Evolutionary conservation across 1,139 yeast species (phyloP).

Genomic region (Taiozyma sp.): DNA sequence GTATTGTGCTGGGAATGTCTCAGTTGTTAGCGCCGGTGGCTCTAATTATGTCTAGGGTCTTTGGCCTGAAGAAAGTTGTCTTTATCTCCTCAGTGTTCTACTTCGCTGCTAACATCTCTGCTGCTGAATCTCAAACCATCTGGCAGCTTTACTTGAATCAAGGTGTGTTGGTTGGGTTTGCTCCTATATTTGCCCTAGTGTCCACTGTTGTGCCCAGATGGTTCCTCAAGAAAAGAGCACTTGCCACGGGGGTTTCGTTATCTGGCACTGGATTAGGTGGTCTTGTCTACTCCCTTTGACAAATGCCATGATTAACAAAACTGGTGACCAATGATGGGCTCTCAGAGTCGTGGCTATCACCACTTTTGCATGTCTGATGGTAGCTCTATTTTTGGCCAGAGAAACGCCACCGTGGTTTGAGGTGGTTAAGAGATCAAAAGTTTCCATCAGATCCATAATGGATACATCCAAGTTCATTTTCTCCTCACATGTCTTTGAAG

Average conservation of each 20-base stretch:
- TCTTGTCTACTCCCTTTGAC: constrained; percentile 34
- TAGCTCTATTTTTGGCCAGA: constrained; percentile 37
- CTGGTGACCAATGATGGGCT: constrained; percentile 62
- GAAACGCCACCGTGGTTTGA: constrained; percentile 12
- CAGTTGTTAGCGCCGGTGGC: constrained; percentile 51
- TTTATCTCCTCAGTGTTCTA: constrained; percentile 43
- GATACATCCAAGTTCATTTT: constrained; percentile 5
- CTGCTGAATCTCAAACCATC: constrained; percentile 51
- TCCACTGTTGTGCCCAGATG: constrained; percentile 50
- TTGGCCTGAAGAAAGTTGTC: constrained; percentile 35
- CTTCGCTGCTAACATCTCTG: constrained; percentile 51
- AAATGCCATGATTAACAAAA: constrained; percentile 31
- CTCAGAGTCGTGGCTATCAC: constrained; percentile 49
- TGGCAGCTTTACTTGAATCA: constrained; percentile 66
- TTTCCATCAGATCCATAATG: constrained; percentile 8
- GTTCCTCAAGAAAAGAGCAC: constrained; percentile 49
- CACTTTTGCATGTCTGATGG: constrained; percentile 28
- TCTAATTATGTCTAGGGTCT: constrained; percentile 28
- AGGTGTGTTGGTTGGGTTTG: constrained; percentile 56
- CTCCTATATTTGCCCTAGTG: constrained; percentile 54
- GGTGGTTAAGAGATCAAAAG: constrained; percentile 9
- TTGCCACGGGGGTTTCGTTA: constrained; percentile 49
- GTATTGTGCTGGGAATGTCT: constrained; percentile 52
- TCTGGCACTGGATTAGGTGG: constrained; percentile 60
- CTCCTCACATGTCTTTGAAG: neutral